Percentiles rank a stretch among this genome's conserved stretches.
Evolutionary conservation across 169 alveolate genomes (phyloP).

Genomic region (Gregarina niphandrodes): DNA sequence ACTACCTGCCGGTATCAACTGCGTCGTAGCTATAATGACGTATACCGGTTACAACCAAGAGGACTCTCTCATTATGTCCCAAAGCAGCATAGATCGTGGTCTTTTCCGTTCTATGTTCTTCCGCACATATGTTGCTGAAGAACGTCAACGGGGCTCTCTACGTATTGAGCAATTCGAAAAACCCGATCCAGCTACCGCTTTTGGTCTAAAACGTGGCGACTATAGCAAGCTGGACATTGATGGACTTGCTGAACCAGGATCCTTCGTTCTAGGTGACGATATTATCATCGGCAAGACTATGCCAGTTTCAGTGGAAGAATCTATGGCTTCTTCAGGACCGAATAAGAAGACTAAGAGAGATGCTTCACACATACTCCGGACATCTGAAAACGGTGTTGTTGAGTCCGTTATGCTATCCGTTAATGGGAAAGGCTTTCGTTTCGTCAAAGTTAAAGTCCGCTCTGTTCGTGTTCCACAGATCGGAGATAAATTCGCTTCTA

Average conservation of each 20-base stretch:
- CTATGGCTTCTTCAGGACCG: background rate
- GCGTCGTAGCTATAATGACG: conserved; percentile 89
- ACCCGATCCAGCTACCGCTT: conserved; percentile 18
- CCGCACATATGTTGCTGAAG: conserved; percentile 75
- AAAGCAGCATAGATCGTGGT: conserved; percentile 88
- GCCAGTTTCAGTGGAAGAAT: background rate
- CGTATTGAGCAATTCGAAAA: conserved; percentile 67
- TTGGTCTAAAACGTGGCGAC: conserved; percentile 41
- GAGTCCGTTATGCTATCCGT: conserved; percentile 77
- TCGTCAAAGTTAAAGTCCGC: conserved; percentile 83
- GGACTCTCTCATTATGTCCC: conserved; percentile 89
- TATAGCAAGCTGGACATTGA: conserved; percentile 84
- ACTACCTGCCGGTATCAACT: conserved; percentile 96
- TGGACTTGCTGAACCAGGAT: conserved; percentile 90
- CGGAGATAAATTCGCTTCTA: conserved; percentile 98
- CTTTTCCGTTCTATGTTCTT: conserved; percentile 82
- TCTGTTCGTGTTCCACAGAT: conserved; percentile 80
- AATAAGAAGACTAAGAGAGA: conserved; percentile 22
- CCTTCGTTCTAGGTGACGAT: conserved; percentile 89
- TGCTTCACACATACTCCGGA: conserved; percentile 42
- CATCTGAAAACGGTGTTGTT: conserved; percentile 66
- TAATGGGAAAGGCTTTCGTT: conserved; percentile 73
- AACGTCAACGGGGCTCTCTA: conserved; percentile 58
- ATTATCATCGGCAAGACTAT: conserved; percentile 72
- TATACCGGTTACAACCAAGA: conserved; percentile 96